Percentiles rank a stretch among this genome's conserved stretches.
These are phyloP conservation scores for Eleusine indica DNA, from an alignment of 176 grass and related monocot species.

Conservation along the genomic window DNA sequence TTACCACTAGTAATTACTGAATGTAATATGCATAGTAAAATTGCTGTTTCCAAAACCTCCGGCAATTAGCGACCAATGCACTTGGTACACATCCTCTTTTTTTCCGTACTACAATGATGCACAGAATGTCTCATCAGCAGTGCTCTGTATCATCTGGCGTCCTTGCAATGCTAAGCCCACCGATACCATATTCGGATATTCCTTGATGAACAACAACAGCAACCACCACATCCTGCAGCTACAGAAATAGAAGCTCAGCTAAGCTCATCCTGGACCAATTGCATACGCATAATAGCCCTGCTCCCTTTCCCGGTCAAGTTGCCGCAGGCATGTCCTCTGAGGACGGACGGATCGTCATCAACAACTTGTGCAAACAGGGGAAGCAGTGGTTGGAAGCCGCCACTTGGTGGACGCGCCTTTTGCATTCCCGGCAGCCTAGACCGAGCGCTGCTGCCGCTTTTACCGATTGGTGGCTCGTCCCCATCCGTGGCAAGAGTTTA, in stretches of 20 bases:
- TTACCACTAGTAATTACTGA: too few species aligned
- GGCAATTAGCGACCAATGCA: too few species aligned
- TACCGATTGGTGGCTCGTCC: slow-evolving; percentile 11
- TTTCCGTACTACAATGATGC: too few species aligned
- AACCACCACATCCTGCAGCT: too few species aligned
- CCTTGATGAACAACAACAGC: too few species aligned
- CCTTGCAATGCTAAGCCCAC: too few species aligned
- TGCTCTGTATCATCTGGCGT: too few species aligned
- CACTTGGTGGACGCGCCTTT: slow-evolving; percentile 24
- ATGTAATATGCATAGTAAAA: too few species aligned
- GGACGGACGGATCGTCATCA: neutral
- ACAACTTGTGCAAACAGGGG: neutral
- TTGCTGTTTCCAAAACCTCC: too few species aligned
- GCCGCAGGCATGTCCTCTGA: neutral
- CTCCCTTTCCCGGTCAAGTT: neutral
- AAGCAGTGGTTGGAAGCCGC: neutral
- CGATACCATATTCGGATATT: too few species aligned
- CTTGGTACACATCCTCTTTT: too few species aligned
- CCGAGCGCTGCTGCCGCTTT: slow-evolving; percentile 1
- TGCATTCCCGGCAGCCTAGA: neutral
- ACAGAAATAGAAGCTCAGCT: neutral
- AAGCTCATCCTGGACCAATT: neutral
- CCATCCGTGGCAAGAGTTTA: neutral
- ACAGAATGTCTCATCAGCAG: too few species aligned
- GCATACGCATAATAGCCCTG: neutral